Conservation (phyloP, 73 alveolate genomes). For the Tetrahymena malaccensis region DNA sequence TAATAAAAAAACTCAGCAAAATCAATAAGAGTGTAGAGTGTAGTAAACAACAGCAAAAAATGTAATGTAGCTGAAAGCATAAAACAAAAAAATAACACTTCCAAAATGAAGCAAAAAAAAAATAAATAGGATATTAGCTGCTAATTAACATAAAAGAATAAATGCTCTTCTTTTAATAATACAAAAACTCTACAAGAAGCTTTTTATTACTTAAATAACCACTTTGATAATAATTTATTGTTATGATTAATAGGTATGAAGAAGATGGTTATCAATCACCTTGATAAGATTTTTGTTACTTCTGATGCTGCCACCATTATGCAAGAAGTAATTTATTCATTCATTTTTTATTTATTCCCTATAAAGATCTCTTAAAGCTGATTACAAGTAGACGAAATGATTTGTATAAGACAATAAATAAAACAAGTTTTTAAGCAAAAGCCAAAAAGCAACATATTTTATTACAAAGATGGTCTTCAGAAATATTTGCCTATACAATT, state of each 20-base stretch:
- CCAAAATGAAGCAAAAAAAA: not conserved
- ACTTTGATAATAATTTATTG: not conserved
- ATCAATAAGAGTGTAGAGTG: not conserved
- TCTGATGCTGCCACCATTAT: slow-evolving; percentile 95
- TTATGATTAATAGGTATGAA: slow-evolving; percentile 60
- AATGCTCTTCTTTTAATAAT: not conserved
- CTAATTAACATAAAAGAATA: not conserved
- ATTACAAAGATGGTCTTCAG: not conserved
- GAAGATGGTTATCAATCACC: slow-evolving; percentile 93
- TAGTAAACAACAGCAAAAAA: no score
- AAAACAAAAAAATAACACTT: no score
- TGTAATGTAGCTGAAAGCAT: not conserved
- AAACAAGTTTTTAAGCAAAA: no score
- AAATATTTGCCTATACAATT: not conserved
- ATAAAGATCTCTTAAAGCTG: no score
- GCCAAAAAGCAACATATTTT: not conserved
- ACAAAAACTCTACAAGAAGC: not conserved
- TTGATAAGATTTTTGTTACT: slow-evolving; percentile 93
- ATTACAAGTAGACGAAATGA: not conserved
- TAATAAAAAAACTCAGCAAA: not conserved
- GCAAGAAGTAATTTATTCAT: slow-evolving; percentile 32
- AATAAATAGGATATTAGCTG: not conserved
- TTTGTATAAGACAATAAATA: not conserved
- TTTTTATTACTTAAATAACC: not conserved
- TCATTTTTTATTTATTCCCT: not conserved